Evolutionary conservation across 2,329 filamentous ascomycete genomes (phyloP).

Genomic region (Talaromyces piceae): DNA sequence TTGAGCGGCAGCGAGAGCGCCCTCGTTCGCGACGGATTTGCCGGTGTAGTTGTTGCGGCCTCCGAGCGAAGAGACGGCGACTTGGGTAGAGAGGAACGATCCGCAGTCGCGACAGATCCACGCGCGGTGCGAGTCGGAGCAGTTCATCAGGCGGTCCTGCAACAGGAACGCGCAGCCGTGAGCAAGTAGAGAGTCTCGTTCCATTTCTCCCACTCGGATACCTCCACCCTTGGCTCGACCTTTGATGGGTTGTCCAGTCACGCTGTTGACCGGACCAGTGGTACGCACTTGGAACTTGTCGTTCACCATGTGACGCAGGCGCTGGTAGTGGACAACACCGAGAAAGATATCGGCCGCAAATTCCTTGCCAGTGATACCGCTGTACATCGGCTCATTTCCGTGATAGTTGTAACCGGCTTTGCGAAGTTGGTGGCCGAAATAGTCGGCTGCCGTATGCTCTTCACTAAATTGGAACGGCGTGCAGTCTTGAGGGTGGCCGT

Average conservation of each 20-base stretch:
- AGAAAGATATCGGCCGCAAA: constrained; percentile 93
- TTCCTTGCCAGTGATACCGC: constrained; percentile 90
- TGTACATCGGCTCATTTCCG: constrained; percentile 98
- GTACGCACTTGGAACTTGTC: constrained; percentile 98
- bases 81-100: constrained; percentile 78
- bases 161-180: constrained; percentile 93
- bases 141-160: constrained; percentile 94
- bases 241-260: constrained; percentile 95
- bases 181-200: constrained; percentile 87
- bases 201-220: constrained; percentile 99
- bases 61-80: constrained; percentile 30
- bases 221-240: constrained; percentile 92
- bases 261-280: constrained; percentile 80
- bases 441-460: constrained; percentile 82
- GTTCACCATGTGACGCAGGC: constrained; percentile 98
- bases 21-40: constrained; percentile 17
- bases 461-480: constrained; percentile 95
- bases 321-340: constrained; percentile 96
- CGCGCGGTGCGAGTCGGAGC: constrained; percentile 82
- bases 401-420: constrained; percentile 97
- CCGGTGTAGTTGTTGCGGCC: constrained; percentile 19
- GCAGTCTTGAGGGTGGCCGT: constrained; percentile 91
- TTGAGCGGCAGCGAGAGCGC: constrained; percentile 22
- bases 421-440: constrained; percentile 91
- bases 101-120: constrained; percentile 89